These are phyloP conservation scores for Filobasidium uniguttulatum DNA, from an alignment of 1,284 basidiomycete genomes.

Conservation along the genomic window DNA sequence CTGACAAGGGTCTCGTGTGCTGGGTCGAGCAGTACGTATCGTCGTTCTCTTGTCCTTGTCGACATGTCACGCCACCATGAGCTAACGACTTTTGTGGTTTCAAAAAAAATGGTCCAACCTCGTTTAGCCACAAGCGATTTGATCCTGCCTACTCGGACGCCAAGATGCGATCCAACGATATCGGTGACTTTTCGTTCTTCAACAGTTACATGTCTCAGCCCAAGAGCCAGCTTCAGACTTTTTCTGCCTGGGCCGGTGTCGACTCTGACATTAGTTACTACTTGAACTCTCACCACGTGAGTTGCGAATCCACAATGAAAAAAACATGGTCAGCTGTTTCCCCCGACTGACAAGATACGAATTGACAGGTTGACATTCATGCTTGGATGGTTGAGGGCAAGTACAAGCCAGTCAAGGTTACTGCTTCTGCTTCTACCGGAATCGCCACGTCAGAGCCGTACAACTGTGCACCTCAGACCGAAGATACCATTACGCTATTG, in stretches of 20 bases:
- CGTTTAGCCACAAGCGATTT: slow-evolving; percentile 47
- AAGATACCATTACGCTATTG: slow-evolving; percentile 86
- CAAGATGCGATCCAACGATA: slow-evolving; percentile 50
- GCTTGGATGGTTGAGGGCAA: slow-evolving; percentile 80
- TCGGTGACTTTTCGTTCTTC: slow-evolving; percentile 82
- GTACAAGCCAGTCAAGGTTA: slow-evolving; percentile 57
- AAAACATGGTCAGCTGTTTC: no score
- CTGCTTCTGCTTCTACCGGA: slow-evolving; percentile 73
- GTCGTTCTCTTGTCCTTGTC: not conserved
- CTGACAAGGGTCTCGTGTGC: slow-evolving; percentile 65
- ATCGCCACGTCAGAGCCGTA: slow-evolving; percentile 76
- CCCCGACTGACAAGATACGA: no score
- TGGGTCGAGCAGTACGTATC: slow-evolving; percentile 62
- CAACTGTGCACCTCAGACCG: slow-evolving; percentile 65
- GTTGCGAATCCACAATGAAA: slow-evolving; percentile 8
- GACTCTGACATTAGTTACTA: slow-evolving; percentile 84
- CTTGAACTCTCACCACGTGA: slow-evolving; percentile 79
- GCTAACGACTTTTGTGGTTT: no score
- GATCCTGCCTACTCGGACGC: slow-evolving; percentile 90
- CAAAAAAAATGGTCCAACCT: not conserved
- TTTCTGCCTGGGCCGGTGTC: slow-evolving; percentile 84
- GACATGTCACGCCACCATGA: no score
- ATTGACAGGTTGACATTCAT: slow-evolving; percentile 63
- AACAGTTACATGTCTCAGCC: slow-evolving; percentile 71
- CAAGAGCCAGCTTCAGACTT: slow-evolving; percentile 83